Evolutionary conservation across 2,329 filamentous ascomycete species (phyloP).

Genomic region (Penicillium sclerotigenum): DNA sequence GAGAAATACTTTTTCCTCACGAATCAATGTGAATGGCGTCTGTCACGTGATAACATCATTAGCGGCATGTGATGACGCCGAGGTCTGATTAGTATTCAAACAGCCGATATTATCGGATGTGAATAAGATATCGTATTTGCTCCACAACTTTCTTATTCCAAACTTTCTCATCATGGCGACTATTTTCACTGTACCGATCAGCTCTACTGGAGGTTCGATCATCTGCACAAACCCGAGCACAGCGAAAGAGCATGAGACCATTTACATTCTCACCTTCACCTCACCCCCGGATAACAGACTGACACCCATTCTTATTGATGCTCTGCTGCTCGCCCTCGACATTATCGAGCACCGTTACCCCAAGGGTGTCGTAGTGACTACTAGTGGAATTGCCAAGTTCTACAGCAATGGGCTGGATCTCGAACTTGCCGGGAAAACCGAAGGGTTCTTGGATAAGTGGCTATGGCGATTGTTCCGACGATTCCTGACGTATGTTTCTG

Average conservation of each 20-base stretch:
- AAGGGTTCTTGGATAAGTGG: conserved; percentile 59
- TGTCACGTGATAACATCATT: neutral
- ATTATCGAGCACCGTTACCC: conserved; percentile 66
- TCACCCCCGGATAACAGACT: conserved; percentile 75
- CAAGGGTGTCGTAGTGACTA: conserved; percentile 74
- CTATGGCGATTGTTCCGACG: conserved; percentile 65
- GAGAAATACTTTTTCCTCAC: neutral
- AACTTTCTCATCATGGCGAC: conserved; percentile 28
- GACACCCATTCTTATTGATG: conserved; percentile 63
- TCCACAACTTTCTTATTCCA: too few relatives aligned
- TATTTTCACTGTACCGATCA: conserved; percentile 61
- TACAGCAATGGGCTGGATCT: conserved; percentile 82
- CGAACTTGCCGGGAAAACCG: conserved; percentile 58
- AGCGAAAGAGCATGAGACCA: conserved; percentile 33
- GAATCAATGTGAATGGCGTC: neutral
- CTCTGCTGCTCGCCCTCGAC: conserved; percentile 69
- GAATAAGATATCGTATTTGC: neutral
- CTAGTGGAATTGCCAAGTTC: conserved; percentile 72
- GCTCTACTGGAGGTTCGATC: conserved; percentile 56
- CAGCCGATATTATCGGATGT: neutral
- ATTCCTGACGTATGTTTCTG: conserved; percentile 53
- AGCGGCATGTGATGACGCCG: neutral
- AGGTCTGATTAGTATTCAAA: conserved; percentile 3
- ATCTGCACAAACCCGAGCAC: conserved; percentile 60
- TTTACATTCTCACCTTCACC: conserved; percentile 71